Percentiles rank a stretch among this genome's conserved stretches.
phyloP scores from a whole-genome alignment of 225 moss, liverwort and hornwort genomes.

The Rhytidiadelphus loreus region DNA sequence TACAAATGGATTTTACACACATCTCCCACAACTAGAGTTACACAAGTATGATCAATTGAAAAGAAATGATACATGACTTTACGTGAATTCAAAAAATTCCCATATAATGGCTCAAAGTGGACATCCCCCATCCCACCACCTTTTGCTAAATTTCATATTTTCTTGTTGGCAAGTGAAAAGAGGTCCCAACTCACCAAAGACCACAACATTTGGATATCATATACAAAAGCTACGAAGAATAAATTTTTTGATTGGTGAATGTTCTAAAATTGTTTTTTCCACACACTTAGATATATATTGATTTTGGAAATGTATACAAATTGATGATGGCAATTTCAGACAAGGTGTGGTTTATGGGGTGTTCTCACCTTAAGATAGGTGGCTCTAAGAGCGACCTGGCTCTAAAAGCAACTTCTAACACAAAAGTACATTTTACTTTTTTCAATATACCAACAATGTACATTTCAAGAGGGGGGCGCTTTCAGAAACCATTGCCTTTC shows the following conservation, averaged over 20 bases:
- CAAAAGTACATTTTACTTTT: too few relatives aligned
- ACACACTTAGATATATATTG: neutral
- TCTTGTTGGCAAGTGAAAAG: neutral
- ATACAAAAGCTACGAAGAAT: neutral
- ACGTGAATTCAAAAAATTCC: neutral
- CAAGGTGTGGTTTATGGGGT: too few relatives aligned
- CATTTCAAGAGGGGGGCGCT: too few relatives aligned
- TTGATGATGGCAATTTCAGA: neutral
- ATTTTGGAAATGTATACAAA: neutral
- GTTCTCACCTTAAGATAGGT: neutral
- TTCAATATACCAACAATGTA: too few relatives aligned
- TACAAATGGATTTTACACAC: neutral
- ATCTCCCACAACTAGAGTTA: neutral
- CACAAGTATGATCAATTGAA: neutral
- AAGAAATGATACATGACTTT: neutral
- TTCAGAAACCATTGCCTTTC: too few relatives aligned
- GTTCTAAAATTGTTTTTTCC: neutral
- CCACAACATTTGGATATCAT: rapidly evolving
- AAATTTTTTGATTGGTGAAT: neutral
- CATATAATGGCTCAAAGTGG: neutral
- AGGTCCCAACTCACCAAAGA: neutral
- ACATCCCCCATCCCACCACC: rapidly evolving
- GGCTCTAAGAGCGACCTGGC: too few relatives aligned
- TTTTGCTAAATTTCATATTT: neutral
- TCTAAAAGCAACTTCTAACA: too few relatives aligned